A percentile compares a stretch with the other conserved stretches of the same genome.
phyloP scores from a whole-genome alignment of 2,329 filamentous ascomycete genomes.

The Lecanicillium sp. region DNA sequence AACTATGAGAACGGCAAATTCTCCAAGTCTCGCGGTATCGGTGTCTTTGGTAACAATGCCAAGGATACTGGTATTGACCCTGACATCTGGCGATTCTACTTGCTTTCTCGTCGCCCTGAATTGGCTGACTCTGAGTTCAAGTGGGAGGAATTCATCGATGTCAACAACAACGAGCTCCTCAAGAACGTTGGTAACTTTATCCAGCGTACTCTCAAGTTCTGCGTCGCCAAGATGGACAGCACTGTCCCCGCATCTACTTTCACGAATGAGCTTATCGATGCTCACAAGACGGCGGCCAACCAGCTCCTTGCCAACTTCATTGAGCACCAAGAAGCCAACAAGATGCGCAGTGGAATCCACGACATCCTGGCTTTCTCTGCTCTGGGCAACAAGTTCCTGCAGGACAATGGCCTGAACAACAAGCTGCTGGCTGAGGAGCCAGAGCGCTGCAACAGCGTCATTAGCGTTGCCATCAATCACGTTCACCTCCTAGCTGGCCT shows the following conservation, averaged over 20 bases:
- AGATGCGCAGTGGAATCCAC: constrained; percentile 60
- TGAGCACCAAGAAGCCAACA: constrained; percentile 62
- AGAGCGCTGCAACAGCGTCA: constrained; percentile 49
- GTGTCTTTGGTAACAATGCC: constrained; percentile 87
- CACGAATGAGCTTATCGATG: constrained; percentile 47
- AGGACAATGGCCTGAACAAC: constrained; percentile 50
- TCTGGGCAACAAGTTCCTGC: constrained; percentile 43
- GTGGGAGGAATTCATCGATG: constrained; percentile 74
- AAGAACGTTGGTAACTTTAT: constrained; percentile 71
- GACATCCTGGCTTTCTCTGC: constrained; percentile 63
- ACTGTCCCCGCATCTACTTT: constrained; percentile 57
- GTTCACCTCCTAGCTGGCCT: constrained; percentile 75
- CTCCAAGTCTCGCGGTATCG: constrained; percentile 82
- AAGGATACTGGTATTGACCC: constrained; percentile 77
- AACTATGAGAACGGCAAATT: constrained; percentile 91
- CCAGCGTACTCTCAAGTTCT: constrained; percentile 68
- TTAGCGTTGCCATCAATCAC: constrained; percentile 78
- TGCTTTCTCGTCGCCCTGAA: constrained; percentile 80
- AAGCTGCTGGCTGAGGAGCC: constrained; percentile 49
- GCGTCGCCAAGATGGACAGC: constrained; percentile 68
- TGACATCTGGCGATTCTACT: constrained; percentile 91
- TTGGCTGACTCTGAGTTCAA: constrained; percentile 84
- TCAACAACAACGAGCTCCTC: constrained; percentile 85
- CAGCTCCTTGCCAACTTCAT: constrained; percentile 60
- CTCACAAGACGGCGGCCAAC: constrained; percentile 58